phyloP scores from a whole-genome alignment of 768 basidiomycete genomes.

The Phallus indusiatus region DNA sequence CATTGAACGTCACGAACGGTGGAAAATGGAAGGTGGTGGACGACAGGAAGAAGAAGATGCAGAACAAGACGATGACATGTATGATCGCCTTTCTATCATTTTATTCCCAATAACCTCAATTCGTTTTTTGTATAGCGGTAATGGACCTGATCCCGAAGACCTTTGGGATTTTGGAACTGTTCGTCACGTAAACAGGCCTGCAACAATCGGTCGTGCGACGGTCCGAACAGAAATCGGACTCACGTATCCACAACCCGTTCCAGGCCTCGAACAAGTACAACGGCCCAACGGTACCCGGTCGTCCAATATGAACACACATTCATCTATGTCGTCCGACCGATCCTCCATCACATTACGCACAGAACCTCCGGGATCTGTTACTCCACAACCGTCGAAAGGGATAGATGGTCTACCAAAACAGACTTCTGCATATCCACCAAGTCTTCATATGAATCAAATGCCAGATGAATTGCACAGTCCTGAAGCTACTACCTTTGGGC shows the following conservation, averaged over 20 bases:
- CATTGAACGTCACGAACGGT: constrained; percentile 89
- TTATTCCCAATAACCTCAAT: constrained; percentile 3
- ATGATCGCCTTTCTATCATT: constrained; percentile 18
- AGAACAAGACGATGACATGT: constrained; percentile 55
- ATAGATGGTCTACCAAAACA: neutral
- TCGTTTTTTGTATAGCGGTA: constrained; percentile 30
- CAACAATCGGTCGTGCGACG: constrained; percentile 59
- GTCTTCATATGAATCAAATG: neutral
- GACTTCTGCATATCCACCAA: constrained; percentile 15
- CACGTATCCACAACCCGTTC: constrained; percentile 4
- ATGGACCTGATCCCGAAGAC: constrained; percentile 51
- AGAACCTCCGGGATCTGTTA: constrained; percentile 43
- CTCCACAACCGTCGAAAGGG: neutral
- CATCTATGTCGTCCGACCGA: constrained; percentile 21
- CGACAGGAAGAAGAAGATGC: constrained; percentile 63
- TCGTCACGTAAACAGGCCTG: constrained; percentile 52
- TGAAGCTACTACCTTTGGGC: neutral
- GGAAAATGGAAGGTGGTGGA: constrained; percentile 84
- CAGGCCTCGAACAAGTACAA: neutral
- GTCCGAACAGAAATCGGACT: constrained; percentile 23
- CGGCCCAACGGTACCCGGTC: constrained; percentile 12
- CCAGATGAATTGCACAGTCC: neutral
- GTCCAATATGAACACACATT: constrained; percentile 29
- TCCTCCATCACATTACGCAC: constrained; percentile 28
- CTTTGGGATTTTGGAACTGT: constrained; percentile 98